A percentile compares a stretch with the other conserved stretches of the same genome.
Evolutionary conservation across 441 rosid genomes (phyloP).

Genomic region (Theobroma grandiflorum): DNA sequence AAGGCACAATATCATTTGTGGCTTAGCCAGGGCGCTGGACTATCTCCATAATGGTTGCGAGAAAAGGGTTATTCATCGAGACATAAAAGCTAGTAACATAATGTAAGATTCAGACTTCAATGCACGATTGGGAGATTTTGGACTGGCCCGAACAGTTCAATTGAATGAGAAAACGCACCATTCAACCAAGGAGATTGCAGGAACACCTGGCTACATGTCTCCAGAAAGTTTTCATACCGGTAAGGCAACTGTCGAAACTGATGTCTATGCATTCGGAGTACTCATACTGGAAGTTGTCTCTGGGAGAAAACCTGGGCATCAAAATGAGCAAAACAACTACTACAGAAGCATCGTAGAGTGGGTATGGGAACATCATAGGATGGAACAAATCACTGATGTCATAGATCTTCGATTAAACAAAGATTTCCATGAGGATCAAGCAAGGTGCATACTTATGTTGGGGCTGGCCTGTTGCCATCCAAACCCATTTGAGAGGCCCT

Average conservation of each 20-base stretch:
- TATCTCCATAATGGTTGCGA: conserved; percentile 76
- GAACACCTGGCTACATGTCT: conserved; percentile 83
- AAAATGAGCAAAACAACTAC: conserved; percentile 41
- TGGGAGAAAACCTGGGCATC: conserved; percentile 57
- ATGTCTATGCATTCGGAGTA: conserved; percentile 60
- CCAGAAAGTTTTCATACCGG: conserved; percentile 67
- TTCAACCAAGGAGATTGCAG: conserved; percentile 68
- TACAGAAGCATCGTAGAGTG: conserved; percentile 57
- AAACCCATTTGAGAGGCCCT: conserved; percentile 67
- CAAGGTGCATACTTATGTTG: conserved; percentile 51
- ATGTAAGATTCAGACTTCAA: conserved; percentile 67
- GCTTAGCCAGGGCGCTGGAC: conserved; percentile 66
- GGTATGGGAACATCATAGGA: conserved; percentile 65
- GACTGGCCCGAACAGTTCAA: conserved; percentile 67
- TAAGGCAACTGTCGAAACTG: conserved; percentile 63
- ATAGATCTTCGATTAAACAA: conserved; percentile 53
- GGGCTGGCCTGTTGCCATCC: conserved; percentile 84
- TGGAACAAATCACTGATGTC: conserved; percentile 47
- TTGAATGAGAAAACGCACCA: conserved; percentile 66
- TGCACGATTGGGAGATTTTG: conserved; percentile 67
- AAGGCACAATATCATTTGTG: conserved; percentile 51
- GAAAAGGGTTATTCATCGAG: conserved; percentile 69
- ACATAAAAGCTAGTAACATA: conserved; percentile 75
- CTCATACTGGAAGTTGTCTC: conserved; percentile 56
- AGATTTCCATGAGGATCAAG: conserved; percentile 41